Conservation (phyloP, 139 green algal genomes). For the Eudorina sp. region DNA sequence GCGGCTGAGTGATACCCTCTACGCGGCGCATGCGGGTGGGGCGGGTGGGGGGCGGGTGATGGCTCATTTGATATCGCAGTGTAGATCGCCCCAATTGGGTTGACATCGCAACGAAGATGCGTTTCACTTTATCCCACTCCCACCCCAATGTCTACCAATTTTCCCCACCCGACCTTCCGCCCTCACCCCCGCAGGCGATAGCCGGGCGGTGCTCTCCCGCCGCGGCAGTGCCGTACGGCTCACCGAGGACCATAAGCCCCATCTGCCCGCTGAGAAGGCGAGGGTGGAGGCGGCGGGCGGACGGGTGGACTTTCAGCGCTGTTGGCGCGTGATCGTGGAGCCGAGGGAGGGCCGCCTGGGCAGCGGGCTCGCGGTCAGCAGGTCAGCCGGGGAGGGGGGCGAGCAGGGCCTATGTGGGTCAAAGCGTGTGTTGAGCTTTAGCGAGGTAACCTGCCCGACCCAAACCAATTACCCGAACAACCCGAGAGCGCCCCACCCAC, state of each 20-base stretch:
- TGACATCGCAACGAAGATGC: too few relatives aligned
- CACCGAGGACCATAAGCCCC: constrained; percentile 86
- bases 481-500: too few relatives aligned
- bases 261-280: constrained; percentile 62
- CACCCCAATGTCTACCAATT: too few relatives aligned
- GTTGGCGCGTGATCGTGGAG: constrained; percentile 86
- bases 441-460: too few relatives aligned
- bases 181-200: constrained; percentile 62
- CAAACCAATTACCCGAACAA: too few relatives aligned
- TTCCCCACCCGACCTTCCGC: background rate
- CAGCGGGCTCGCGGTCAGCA: constrained; percentile 78
- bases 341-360: constrained; percentile 66
- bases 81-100: too few relatives aligned
- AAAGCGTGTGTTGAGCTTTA: too few relatives aligned
- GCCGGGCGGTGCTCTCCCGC: constrained; percentile 74
- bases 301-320: constrained; percentile 77
- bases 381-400: constrained; percentile 47
- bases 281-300: constrained; percentile 69
- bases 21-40: constrained; percentile 74
- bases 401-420: too few relatives aligned
- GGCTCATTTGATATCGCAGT: too few relatives aligned
- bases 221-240: constrained; percentile 64
- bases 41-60: background rate
- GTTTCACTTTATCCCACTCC: too few relatives aligned
- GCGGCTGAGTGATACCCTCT: constrained; percentile 72